A percentile compares a stretch with the other conserved stretches of the same genome.
Conservation (phyloP, 2,329 filamentous ascomycete species). For the Diaporthe aspalathi region DNA sequence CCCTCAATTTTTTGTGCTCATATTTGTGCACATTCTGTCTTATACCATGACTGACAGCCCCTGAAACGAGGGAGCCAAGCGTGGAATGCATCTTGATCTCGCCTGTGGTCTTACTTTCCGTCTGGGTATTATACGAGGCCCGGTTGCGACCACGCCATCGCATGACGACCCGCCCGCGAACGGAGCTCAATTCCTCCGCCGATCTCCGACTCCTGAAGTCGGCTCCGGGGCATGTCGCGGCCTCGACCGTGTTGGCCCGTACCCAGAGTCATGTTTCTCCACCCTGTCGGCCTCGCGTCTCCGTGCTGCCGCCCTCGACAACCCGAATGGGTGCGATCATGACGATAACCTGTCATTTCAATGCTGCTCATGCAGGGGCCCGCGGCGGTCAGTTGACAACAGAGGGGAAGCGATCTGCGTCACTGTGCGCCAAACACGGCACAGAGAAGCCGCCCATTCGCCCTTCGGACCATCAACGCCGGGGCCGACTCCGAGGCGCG, state of each 20-base stretch:
- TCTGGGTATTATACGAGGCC: background rate
- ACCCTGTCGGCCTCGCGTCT: conserved; percentile 6
- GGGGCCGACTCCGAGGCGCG: background rate
- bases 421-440: background rate
- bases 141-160: too few relatives aligned
- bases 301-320: background rate
- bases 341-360: background rate
- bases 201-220: background rate
- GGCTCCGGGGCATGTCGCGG: background rate
- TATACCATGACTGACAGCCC: too few relatives aligned
- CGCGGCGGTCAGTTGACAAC: background rate
- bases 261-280: background rate
- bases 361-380: background rate
- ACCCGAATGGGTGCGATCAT: background rate
- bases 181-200: background rate
- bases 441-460: background rate
- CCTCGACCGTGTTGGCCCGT: background rate
- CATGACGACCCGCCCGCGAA: background rate
- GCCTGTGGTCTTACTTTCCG: background rate
- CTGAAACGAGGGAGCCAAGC: too few relatives aligned
- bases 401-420: conserved; percentile 1
- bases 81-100: too few relatives aligned
- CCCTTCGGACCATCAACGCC: background rate
- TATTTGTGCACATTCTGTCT: too few relatives aligned
- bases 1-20: too few relatives aligned